A percentile compares a stretch with the other conserved stretches of the same genome.
These are phyloP conservation scores for Colletotrichum phormii DNA, from an alignment of 2,329 filamentous ascomycete species.

Conservation along the genomic window DNA sequence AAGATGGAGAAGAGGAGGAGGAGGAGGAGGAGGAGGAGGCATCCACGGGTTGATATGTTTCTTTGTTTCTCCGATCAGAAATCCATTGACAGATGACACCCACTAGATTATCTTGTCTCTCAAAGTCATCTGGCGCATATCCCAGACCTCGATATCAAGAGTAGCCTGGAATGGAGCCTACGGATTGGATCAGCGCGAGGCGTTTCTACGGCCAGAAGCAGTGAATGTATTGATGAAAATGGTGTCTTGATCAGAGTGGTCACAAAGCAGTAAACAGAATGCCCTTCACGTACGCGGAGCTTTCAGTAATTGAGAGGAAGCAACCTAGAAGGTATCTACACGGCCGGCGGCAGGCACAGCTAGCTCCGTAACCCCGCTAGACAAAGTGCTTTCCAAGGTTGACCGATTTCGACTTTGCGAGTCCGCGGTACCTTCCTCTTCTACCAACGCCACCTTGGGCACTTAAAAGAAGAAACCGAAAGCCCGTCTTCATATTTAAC, in stretches of 20 bases:
- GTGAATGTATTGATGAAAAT: neutral
- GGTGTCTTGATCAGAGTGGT: too few species aligned
- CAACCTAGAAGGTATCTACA: neutral
- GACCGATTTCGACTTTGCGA: neutral
- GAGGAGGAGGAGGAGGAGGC: neutral
- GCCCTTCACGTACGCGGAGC: too few species aligned
- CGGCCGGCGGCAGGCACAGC: neutral
- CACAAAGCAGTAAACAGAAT: too few species aligned
- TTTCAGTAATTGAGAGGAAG: neutral
- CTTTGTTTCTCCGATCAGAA: neutral
- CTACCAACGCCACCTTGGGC: neutral
- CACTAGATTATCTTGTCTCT: neutral
- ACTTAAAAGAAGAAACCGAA: neutral
- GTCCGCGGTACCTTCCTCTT: neutral
- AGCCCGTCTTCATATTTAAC: neutral
- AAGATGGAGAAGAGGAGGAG: neutral
- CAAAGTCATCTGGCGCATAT: neutral
- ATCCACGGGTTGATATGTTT: neutral
- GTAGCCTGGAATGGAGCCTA: neutral
- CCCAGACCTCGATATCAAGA: neutral
- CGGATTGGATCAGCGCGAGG: neutral
- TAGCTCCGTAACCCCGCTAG: slow-evolving; percentile 22
- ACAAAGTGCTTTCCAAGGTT: slow-evolving; percentile 1
- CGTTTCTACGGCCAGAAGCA: neutral
- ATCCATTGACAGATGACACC: neutral